A percentile compares a stretch with the other conserved stretches of the same genome.
Conservation (phyloP, 2,329 filamentous ascomycete genomes). For the Stachybotrys elegans region DNA sequence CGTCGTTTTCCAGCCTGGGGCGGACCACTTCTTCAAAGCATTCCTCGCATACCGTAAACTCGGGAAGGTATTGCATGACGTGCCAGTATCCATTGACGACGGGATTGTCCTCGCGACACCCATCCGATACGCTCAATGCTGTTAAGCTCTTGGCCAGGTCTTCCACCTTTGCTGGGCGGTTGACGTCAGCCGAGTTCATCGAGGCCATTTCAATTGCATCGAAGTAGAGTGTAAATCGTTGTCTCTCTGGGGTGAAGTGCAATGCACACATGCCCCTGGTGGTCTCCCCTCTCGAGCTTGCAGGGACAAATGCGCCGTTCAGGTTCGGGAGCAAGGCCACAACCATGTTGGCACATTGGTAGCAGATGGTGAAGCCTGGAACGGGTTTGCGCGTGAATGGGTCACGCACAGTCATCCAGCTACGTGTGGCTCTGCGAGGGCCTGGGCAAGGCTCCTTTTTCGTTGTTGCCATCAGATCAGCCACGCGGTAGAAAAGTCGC, state of each 20-base stretch:
- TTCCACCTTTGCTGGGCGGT: slow-evolving; percentile 48
- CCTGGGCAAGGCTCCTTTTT: slow-evolving; percentile 54
- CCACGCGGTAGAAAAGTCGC: slow-evolving; percentile 64
- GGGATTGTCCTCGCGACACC: slow-evolving; percentile 63
- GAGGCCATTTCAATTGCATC: slow-evolving; percentile 55
- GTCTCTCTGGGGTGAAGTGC: slow-evolving; percentile 48
- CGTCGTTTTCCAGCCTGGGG: slow-evolving; percentile 52
- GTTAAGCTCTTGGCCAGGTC: slow-evolving; percentile 61
- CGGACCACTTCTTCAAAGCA: slow-evolving; percentile 79
- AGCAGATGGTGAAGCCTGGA: slow-evolving; percentile 70
- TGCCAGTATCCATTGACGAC: slow-evolving; percentile 67
- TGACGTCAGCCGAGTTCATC: slow-evolving; percentile 41
- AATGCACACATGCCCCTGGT: slow-evolving; percentile 62
- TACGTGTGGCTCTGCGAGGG: slow-evolving; percentile 47
- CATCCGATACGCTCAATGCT: slow-evolving; percentile 50
- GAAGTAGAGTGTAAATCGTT: slow-evolving; percentile 55
- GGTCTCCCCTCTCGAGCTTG: slow-evolving; percentile 40
- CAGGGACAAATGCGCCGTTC: slow-evolving; percentile 57
- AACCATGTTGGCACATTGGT: slow-evolving; percentile 66
- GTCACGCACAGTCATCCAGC: slow-evolving; percentile 74
- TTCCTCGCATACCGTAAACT: slow-evolving; percentile 80
- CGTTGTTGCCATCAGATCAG: slow-evolving; percentile 48
- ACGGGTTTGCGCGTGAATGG: slow-evolving; percentile 59
- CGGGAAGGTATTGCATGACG: slow-evolving; percentile 66
- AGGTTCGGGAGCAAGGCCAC: slow-evolving; percentile 71